phyloP scores from a whole-genome alignment of 352 stramenopile species.

The Hyaloperonospora brassicae region DNA sequence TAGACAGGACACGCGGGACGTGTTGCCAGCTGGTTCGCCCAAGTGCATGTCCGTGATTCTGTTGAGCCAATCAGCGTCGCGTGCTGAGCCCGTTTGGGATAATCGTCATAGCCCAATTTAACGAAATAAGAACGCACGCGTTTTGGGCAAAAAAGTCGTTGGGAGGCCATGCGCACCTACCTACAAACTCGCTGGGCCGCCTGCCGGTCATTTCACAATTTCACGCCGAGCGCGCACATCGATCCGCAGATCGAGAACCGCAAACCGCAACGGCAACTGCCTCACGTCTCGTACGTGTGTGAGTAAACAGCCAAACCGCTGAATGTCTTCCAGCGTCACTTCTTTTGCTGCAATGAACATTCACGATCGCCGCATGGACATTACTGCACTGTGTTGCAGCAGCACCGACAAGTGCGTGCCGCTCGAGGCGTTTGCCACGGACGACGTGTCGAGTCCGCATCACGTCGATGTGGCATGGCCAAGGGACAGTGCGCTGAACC shows the following conservation, averaged over 20 bases:
- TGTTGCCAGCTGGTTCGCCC: conserved; percentile 12
- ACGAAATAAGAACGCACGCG: not conserved
- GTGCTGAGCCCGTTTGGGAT: not conserved
- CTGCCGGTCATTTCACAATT: conserved; percentile 16
- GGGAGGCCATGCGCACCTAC: conserved; percentile 15
- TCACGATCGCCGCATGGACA: conserved; percentile 32
- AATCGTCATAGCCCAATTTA: not conserved
- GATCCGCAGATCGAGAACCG: too few relatives aligned
- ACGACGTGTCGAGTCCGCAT: conserved; percentile 6
- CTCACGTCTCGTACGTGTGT: too few relatives aligned
- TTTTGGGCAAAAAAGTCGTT: conserved; percentile 3
- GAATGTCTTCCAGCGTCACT: not conserved
- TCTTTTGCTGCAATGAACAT: conserved; percentile 11
- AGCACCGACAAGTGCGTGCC: conserved; percentile 7
- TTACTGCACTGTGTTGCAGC: conserved; percentile 24
- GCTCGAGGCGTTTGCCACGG: not conserved
- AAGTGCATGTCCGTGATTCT: not conserved
- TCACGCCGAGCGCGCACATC: too few relatives aligned
- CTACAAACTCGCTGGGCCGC: not conserved
- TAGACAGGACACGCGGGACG: conserved; percentile 11
- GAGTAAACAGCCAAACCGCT: not conserved
- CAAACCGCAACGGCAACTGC: too few relatives aligned
- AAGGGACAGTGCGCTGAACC: conserved; percentile 2
- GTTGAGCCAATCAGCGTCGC: conserved; percentile 1
- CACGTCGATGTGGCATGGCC: conserved; percentile 9